A percentile compares a stretch with the other conserved stretches of the same genome.
Evolutionary conservation across 345 rosid genomes (phyloP).

Genomic region (Ceriops tagal): DNA sequence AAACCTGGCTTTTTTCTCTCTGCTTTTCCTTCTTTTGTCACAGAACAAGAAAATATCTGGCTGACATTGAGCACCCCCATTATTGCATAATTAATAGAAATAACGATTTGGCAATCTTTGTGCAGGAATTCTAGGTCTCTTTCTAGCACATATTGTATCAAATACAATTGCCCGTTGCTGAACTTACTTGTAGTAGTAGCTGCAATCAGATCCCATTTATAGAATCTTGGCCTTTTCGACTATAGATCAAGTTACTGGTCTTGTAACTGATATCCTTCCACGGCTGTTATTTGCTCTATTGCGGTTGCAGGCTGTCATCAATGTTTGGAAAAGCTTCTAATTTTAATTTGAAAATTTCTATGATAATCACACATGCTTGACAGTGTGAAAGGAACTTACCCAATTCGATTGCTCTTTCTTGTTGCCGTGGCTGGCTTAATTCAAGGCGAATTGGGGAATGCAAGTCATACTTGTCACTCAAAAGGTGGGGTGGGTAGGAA

Average conservation of each 20-base stretch:
- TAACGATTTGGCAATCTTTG: conserved; percentile 6
- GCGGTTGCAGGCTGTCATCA: conserved; percentile 37
- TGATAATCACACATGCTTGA: background rate
- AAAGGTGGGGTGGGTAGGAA: conserved; percentile 20
- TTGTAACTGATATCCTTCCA: background rate
- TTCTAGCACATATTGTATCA: conserved; percentile 22
- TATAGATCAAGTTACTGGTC: conserved; percentile 10
- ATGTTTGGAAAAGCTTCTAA: conserved; percentile 5
- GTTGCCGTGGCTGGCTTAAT: conserved; percentile 44
- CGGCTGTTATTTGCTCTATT: conserved; percentile 6
- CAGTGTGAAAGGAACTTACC: conserved; percentile 25
- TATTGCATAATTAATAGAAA: conserved; percentile 9
- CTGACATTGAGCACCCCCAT: background rate
- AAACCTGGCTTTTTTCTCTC: background rate
- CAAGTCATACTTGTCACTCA: conserved; percentile 31
- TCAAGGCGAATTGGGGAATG: conserved; percentile 39
- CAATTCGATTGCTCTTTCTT: conserved; percentile 30
- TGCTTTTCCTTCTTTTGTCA: no score
- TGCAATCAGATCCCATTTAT: conserved; percentile 15
- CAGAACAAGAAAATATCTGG: no score
- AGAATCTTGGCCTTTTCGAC: conserved; percentile 13
- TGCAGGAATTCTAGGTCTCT: conserved; percentile 21
- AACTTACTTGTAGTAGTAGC: conserved; percentile 18
- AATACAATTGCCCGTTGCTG: conserved; percentile 11
- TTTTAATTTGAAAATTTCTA: no score